A percentile compares a stretch with the other conserved stretches of the same genome.
phyloP scores from a whole-genome alignment of 805 yeast species.

The Metschnikowia drakensbergensis region DNA sequence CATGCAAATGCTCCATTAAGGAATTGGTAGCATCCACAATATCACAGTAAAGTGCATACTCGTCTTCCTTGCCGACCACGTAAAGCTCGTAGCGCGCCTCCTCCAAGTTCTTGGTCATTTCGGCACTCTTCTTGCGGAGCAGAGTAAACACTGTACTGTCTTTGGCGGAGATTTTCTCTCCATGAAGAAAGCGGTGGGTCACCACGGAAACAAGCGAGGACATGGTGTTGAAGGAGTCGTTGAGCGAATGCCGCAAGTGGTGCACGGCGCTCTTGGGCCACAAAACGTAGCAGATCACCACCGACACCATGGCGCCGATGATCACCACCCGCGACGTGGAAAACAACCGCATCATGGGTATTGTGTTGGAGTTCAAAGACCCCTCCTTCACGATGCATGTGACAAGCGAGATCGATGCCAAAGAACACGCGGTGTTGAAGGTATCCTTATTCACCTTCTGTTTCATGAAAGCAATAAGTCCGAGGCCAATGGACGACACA shows the following conservation, averaged over 20 bases:
- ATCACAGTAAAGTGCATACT: constrained; percentile 42
- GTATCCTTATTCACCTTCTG: constrained; percentile 63
- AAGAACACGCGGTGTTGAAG: constrained; percentile 76
- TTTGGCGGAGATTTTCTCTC: constrained; percentile 40
- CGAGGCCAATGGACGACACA: constrained; percentile 53
- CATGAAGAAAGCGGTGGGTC: constrained; percentile 47
- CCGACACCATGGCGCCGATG: constrained; percentile 58
- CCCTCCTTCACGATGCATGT: constrained; percentile 75
- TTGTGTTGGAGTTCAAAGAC: constrained; percentile 50
- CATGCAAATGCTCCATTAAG: constrained; percentile 57
- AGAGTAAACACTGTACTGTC: constrained; percentile 35
- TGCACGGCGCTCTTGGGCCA: constrained; percentile 61
- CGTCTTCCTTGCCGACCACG: constrained; percentile 51
- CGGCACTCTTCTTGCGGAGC: constrained; percentile 39
- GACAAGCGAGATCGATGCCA: constrained; percentile 68
- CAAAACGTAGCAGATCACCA: constrained; percentile 54
- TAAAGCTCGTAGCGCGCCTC: constrained; percentile 64
- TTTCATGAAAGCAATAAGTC: constrained; percentile 65
- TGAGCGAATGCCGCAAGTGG: constrained; percentile 43
- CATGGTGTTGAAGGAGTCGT: constrained; percentile 49
- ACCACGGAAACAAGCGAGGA: constrained; percentile 46
- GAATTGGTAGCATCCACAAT: constrained; percentile 51
- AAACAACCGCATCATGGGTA: constrained; percentile 52
- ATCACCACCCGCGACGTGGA: constrained; percentile 56
- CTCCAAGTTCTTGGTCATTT: constrained; percentile 40